These are phyloP conservation scores for Loxodes magnus DNA, from an alignment of 73 alveolate genomes.

Conservation along the genomic window DNA sequence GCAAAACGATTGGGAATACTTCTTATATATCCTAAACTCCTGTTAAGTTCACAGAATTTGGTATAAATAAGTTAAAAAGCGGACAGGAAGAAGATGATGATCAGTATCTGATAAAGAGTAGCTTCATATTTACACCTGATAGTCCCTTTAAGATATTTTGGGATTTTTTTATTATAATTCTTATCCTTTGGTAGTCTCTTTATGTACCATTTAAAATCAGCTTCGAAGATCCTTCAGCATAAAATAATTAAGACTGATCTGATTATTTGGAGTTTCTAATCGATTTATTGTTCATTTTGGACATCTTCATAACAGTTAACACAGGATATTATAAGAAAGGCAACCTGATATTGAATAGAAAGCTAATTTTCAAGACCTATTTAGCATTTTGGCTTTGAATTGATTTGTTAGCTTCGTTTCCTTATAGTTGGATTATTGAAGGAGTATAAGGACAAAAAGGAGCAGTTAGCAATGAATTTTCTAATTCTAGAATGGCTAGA, in stretches of 20 bases:
- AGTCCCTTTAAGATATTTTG: slow-evolving; percentile 40
- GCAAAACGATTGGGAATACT: no score
- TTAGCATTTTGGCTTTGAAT: slow-evolving; percentile 46
- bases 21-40: no score
- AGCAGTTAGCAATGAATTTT: background rate
- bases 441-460: background rate
- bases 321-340: slow-evolving; percentile 56
- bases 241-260: background rate
- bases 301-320: slow-evolving; percentile 20
- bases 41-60: no score
- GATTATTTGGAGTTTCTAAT: slow-evolving; percentile 1
- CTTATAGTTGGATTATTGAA: slow-evolving; percentile 19
- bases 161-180: slow-evolving; percentile 44
- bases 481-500: slow-evolving; percentile 17
- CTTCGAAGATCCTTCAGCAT: slow-evolving; percentile 16
- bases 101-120: no score
- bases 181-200: slow-evolving; percentile 31
- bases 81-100: no score
- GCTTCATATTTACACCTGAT: slow-evolving; percentile 24
- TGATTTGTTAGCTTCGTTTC: slow-evolving; percentile 53
- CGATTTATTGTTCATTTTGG: slow-evolving; percentile 21
- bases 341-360: slow-evolving; percentile 30
- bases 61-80: no score
- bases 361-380: slow-evolving; percentile 32
- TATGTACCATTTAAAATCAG: slow-evolving; percentile 32